Conservation (phyloP, 306 rosid species). For the Glycine soja region DNA sequence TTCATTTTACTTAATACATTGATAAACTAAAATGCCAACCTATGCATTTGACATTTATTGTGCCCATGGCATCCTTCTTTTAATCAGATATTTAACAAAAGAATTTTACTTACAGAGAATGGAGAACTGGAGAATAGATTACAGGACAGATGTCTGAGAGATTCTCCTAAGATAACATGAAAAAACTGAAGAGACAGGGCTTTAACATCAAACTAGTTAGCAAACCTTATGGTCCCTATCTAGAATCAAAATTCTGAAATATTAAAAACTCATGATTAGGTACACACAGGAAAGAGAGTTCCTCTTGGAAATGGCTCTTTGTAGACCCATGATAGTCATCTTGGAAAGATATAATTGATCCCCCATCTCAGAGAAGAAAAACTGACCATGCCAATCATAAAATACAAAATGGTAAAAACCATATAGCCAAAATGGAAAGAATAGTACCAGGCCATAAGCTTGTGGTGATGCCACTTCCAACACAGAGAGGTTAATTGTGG, state of each 20-base stretch:
- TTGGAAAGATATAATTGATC: too few species aligned
- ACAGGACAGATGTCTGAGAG: neutral
- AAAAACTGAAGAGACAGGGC: too few species aligned
- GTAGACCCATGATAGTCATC: too few species aligned
- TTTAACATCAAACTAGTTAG: too few species aligned
- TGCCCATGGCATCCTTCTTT: neutral
- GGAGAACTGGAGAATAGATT: neutral
- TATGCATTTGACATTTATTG: constrained; percentile 19
- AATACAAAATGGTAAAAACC: constrained; percentile 9
- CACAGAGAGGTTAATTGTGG: constrained; percentile 64
- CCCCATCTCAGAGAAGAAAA: too few species aligned
- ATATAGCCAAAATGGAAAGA: constrained; percentile 38
- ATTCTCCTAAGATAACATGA: constrained; percentile 7
- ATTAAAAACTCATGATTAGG: too few species aligned
- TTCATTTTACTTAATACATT: neutral
- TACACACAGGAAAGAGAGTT: too few species aligned
- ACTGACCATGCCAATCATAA: too few species aligned
- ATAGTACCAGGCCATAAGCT: constrained; percentile 94
- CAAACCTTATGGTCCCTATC: too few species aligned
- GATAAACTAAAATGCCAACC: neutral
- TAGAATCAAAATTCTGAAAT: too few species aligned
- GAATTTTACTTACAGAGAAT: neutral
- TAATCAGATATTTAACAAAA: constrained; percentile 2
- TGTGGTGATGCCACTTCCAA: constrained; percentile 95
- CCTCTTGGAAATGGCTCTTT: too few species aligned